Evolutionary conservation across 495 filamentous ascomycete species (phyloP), one percentile per base, ranked within the genome.

Genomic region (Chlorociboria aeruginascens): DNA sequence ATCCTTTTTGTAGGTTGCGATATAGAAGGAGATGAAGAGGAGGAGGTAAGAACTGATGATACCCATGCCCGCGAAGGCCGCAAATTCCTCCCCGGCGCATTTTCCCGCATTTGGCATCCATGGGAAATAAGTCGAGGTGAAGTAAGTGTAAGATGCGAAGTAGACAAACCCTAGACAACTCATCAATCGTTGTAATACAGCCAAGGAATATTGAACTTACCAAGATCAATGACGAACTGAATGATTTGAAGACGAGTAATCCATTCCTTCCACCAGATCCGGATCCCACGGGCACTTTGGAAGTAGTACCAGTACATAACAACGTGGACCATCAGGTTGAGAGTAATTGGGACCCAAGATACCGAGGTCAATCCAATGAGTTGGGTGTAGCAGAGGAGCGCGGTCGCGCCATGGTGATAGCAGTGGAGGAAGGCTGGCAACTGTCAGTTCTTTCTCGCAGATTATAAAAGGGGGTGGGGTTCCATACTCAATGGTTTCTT

Each of bases 21-120:
- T 72, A 77, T 98, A 98, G 83, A 98, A 98, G 43, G 83, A 88
- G 72, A 98, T 95, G 78, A 98, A 98, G 48, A 98, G 85, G 53
- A 96, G 71, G 47, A 98, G 79, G 76, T 98, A 98, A 37, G 85
- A 92, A 69, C 74, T 85, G 58, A 98, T 69, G 60, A 95, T 93
- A 49, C 72, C 86, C 48, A 95, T 90, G 56, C 92, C 92, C 44
- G 89, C 78, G 63, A 96, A 86, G 25, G 92, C 92, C 44, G 92
- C 92, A 60, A 95, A 97, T 69, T 98, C 92, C 73, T 96, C 92
- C 56, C 92, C 92, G 12, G 92, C 88, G 61, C 92, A 98, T 51
- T 78, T 70, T 57, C 92, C 92, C 31, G 70, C 65, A 61, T 83
- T 92, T 14, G 90, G 90, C 53, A 92, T 70, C 70, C 75, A 81